A percentile compares a stretch with the other conserved stretches of the same genome.
phyloP scores from a whole-genome alignment of 1,284 basidiomycete genomes.

The Trichosporon faecale region DNA sequence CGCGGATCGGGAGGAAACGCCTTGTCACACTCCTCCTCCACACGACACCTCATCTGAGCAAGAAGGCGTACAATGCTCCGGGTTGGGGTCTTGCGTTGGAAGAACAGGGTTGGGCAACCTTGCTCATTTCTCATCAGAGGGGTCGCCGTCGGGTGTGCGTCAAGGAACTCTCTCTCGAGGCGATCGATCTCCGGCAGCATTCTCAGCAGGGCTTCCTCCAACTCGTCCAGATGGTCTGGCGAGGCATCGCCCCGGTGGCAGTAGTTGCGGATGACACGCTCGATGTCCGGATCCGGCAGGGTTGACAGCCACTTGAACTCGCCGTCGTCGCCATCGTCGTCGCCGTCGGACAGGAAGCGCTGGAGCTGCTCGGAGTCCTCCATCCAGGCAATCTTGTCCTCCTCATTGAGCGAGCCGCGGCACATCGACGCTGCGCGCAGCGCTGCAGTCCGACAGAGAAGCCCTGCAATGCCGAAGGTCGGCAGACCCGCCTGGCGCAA shows the following conservation, averaged over 20 bases:
- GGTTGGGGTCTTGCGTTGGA: not conserved
- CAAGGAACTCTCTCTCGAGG: not conserved
- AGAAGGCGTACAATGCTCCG: not conserved
- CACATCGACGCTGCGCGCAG: not conserved
- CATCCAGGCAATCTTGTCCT: not conserved
- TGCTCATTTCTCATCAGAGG: not conserved
- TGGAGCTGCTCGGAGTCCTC: not conserved
- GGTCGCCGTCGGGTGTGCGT: not conserved
- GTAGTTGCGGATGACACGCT: not conserved
- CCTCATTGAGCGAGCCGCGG: not conserved
- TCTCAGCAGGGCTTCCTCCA: not conserved
- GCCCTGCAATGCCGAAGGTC: not conserved
- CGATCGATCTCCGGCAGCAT: not conserved
- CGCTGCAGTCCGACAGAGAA: not conserved
- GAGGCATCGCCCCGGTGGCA: not conserved
- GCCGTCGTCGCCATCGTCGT: not conserved
- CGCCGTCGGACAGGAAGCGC: not conserved
- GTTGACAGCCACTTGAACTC: not conserved
- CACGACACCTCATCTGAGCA: not conserved
- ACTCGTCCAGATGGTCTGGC: not conserved
- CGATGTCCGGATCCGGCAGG: not conserved
- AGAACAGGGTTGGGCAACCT: not conserved
- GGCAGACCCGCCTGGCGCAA: not conserved
- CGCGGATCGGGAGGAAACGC: not conserved
- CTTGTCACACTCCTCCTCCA: not conserved